These are phyloP conservation scores for Podosphaera xanthii DNA, from an alignment of 2,329 filamentous ascomycete genomes.

Conservation along the genomic window DNA sequence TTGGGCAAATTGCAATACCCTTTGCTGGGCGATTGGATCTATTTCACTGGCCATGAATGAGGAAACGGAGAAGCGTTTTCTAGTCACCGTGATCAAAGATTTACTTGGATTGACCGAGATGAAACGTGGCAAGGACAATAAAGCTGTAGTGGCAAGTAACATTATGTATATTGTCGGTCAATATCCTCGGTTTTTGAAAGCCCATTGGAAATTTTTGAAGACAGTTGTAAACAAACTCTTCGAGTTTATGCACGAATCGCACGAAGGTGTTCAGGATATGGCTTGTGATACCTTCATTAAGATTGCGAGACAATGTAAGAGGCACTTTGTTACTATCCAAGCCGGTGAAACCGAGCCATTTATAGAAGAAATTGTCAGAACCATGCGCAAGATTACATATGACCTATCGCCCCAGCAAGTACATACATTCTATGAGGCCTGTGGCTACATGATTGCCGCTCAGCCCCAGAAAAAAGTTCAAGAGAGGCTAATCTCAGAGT, in stretches of 20 bases:
- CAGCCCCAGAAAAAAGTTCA: constrained; percentile 90
- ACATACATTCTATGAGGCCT: constrained; percentile 97
- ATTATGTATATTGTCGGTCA: constrained; percentile 99
- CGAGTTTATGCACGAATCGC: constrained; percentile 99
- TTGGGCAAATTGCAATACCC: constrained; percentile 98
- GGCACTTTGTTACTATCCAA: constrained; percentile 90
- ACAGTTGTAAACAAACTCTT: constrained; percentile 99
- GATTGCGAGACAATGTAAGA: constrained; percentile 92
- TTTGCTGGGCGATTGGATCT: constrained; percentile 97
- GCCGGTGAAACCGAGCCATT: constrained; percentile 88
- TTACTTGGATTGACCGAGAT: constrained; percentile 90
- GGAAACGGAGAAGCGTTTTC: constrained; percentile 93
- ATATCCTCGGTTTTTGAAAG: constrained; percentile 93
- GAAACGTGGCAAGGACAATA: constrained; percentile 99
- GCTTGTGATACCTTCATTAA: constrained; percentile 99
- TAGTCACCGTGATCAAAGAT: constrained; percentile 97
- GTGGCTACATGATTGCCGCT: constrained; percentile 95
- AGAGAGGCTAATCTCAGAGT: constrained; percentile 68
- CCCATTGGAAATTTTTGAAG: constrained; percentile 99
- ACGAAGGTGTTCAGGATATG: constrained; percentile 99
- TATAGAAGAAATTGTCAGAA: constrained; percentile 94
- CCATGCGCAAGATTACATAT: constrained; percentile 84
- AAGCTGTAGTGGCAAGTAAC: constrained; percentile 94
- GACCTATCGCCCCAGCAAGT: constrained; percentile 92
- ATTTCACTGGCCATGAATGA: constrained; percentile 99